Base-by-base conservation (phyloP, 768 basidiomycete genomes). In the Leccinum boreale region DNA sequence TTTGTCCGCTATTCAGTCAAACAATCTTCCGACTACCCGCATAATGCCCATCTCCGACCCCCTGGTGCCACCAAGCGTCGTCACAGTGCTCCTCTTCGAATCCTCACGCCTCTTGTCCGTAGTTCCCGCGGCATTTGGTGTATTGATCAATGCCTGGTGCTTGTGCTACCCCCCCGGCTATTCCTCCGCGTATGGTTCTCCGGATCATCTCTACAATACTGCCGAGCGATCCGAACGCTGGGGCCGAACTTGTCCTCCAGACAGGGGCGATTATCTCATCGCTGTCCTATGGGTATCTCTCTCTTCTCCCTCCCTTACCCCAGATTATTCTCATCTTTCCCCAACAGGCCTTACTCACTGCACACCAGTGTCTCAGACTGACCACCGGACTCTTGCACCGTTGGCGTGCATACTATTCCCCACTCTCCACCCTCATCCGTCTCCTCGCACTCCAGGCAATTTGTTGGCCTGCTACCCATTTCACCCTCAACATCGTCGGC, bases 401-500 rank as follows among this genome's bases (percentile, higher is more conserved):
- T 49, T 98, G 96, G 96, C 81, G 87, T 21, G 80, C 90, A 0
- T 96, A 97, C 75, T 98, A 98, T 70, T 82, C 91, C 0, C 87
- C 92, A 0, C 77, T 92, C 26, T 83, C 95, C 4, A 92, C 94
- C 2, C 83, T 98, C 60, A 90, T 97, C 66, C 89, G 96, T 15
- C 85, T 98, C 4, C 80, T 98, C 55, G 95, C 92, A 0, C 78
- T 98, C 0, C 96, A 98, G 69, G 91, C 92, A 17, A 94, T 98
- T 58, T 98, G 95, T 74, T 98, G 94, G 94, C 92, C 93, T 2
- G 87, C 92, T 4, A 97, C 94, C 5, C 90, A 92, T 62, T 73
- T 92, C 39, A 95, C 92, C 1, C 84, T 96, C 31, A 81, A 78
- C 53, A 74, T 94, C 51, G 79, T 98, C 47, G 85, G 87, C 29